Evolutionary conservation across 2,329 filamentous ascomycete genomes (phyloP).

Genomic region (Ophiostoma piceae): DNA sequence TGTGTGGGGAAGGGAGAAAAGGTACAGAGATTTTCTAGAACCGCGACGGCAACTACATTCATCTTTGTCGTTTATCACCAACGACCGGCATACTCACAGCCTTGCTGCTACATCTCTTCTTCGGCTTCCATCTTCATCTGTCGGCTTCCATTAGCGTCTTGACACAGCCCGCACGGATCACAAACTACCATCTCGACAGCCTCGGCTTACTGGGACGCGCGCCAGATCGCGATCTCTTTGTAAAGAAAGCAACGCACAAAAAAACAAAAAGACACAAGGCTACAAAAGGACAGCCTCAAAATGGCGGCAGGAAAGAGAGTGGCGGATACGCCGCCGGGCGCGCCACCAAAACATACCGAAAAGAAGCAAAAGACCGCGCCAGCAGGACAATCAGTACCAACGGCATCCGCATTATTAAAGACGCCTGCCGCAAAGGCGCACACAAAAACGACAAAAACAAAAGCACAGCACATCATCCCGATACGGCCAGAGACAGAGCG

Average conservation of each 20-base stretch:
- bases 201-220: too few species aligned
- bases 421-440: neutral
- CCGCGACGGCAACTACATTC: neutral
- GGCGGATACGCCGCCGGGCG: neutral
- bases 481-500: neutral
- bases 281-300: too few species aligned
- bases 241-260: too few species aligned
- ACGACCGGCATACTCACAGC: neutral
- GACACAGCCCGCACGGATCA: too few species aligned
- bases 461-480: neutral
- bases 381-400: neutral
- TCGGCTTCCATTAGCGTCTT: too few species aligned
- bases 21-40: slow-evolving; percentile 8
- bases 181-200: too few species aligned
- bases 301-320: slow-evolving; percentile 17
- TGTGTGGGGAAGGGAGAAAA: slow-evolving; percentile 9
- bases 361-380: slow-evolving; percentile 22
- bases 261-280: too few species aligned
- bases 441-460: neutral
- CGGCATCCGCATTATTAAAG: neutral
- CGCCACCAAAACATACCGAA: neutral
- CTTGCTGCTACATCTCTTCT: neutral
- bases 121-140: neutral
- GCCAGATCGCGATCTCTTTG: too few species aligned
- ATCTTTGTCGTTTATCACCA: neutral